phyloP scores from a whole-genome alignment of 1,284 basidiomycete species.

The Trichosporon asahii region DNA sequence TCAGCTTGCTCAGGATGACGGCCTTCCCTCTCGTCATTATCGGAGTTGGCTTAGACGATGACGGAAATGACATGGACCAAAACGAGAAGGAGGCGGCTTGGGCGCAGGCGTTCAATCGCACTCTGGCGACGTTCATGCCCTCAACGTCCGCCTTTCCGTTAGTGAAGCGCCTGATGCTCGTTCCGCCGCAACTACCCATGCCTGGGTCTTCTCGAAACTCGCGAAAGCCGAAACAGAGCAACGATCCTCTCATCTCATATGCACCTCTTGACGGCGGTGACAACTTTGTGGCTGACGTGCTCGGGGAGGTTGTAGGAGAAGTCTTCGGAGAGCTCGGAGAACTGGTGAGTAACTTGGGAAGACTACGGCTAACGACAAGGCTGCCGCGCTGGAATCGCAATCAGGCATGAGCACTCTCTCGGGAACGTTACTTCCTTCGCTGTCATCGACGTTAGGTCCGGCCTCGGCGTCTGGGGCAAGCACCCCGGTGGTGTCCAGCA shows the following conservation, averaged over 20 bases:
- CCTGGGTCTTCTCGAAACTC: neutral
- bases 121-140: slow-evolving; percentile 52
- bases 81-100: slow-evolving; percentile 18
- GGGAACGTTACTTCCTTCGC: slow-evolving; percentile 46
- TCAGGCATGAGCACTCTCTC: slow-evolving; percentile 49
- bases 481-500: neutral
- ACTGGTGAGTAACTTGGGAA: slow-evolving; percentile 51
- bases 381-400: slow-evolving; percentile 48
- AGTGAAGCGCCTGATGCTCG: slow-evolving; percentile 53
- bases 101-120: slow-evolving; percentile 36
- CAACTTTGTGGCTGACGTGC: slow-evolving; percentile 70
- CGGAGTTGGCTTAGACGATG: slow-evolving; percentile 39
- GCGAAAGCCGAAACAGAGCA: neutral
- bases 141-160: slow-evolving; percentile 67
- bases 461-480: slow-evolving; percentile 9
- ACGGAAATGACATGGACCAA: neutral
- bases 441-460: slow-evolving; percentile 32
- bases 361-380: slow-evolving; percentile 31
- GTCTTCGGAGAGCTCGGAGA: slow-evolving; percentile 76
- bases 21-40: slow-evolving; percentile 46
- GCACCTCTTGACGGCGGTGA: slow-evolving; percentile 38
- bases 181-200: slow-evolving; percentile 54
- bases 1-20: slow-evolving; percentile 40
- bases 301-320: slow-evolving; percentile 79
- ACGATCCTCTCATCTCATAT: slow-evolving; percentile 21